Evolutionary conservation across 495 filamentous ascomycete species (phyloP).

Genomic region (Xanthoparmelia taractica): DNA sequence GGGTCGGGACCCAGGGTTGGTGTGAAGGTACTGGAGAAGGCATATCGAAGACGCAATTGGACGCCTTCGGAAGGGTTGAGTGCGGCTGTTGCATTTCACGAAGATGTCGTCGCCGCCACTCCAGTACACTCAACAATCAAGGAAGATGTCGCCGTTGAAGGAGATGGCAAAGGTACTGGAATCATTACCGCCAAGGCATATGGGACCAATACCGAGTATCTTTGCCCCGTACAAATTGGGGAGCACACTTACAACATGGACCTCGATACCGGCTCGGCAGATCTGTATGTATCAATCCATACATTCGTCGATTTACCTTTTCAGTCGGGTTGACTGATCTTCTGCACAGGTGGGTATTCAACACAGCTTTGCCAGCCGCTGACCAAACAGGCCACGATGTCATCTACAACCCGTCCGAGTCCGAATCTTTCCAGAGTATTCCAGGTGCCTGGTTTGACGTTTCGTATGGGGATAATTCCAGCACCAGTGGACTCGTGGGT

Average conservation of each 20-base stretch:
- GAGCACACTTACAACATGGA: constrained; percentile 66
- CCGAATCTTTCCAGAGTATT: constrained; percentile 45
- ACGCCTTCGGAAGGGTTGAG: constrained; percentile 35
- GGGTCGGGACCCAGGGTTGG: constrained; percentile 40
- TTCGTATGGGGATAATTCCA: constrained; percentile 68
- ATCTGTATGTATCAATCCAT: constrained; percentile 54
- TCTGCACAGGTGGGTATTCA: constrained; percentile 63
- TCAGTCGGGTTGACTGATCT: not conserved
- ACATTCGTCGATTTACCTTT: not conserved
- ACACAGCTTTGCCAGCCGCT: constrained; percentile 46
- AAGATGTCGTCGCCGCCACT: constrained; percentile 24
- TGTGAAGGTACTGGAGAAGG: constrained; percentile 49
- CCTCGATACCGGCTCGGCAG: constrained; percentile 78
- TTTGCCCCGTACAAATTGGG: constrained; percentile 64
- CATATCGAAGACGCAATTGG: constrained; percentile 54
- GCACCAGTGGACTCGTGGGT: constrained; percentile 57
- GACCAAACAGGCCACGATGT: constrained; percentile 43
- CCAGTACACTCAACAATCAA: constrained; percentile 22
- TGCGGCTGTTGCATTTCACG: constrained; percentile 30
- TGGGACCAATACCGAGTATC: constrained; percentile 57
- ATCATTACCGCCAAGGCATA: constrained; percentile 53
- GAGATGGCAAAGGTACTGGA: constrained; percentile 38
- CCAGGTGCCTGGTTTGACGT: constrained; percentile 53
- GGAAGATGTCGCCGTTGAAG: constrained; percentile 15
- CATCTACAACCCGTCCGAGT: constrained; percentile 55